Evolutionary conservation across 371 early-diverging fungal species (phyloP), one percentile per base, ranked within the genome.

Genomic region (Mucor racemosus): DNA sequence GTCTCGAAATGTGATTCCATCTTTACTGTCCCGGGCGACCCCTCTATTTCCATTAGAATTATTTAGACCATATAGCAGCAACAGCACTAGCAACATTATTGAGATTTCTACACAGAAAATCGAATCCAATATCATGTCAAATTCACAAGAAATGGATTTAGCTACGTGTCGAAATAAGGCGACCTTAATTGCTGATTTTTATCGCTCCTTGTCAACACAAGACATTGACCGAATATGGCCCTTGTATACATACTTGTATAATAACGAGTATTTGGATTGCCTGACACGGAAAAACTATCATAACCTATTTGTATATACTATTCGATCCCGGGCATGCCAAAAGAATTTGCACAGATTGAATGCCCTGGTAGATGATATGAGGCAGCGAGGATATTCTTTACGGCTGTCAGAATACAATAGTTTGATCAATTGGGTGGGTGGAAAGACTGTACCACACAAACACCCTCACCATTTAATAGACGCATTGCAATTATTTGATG

Each of bases 211-310:
- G 36, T 68, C 77, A 7, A 79, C 84, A 7, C 77, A 80, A 58
- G 76, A 80, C 57, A 72, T 84, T 36, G 80, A 80, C 33, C 67
- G 53, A 17, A 76, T 84, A n/a, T 84, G 84, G 84, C 81, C 84
- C n/a, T 17, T 76, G 44, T 84, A 84, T 60, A 71, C 62, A 36
- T 65, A 63, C 11, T 53, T 84, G 3, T 78, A 77, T 58, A 68
- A 74, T 26, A 65, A 79, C 44, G 46, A 75, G 4, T 59, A 72
- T 7, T 61, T 73, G 4, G 40, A 58, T 10, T 48, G 67, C 8
- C 54, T 84, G 39, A 72, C 78, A 40, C 63, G 69, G n/a, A 71
- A 71, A 9, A 73, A 72, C 41, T 80, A 71, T 53, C 74, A 74
- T 21, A 65, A 71, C 21, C 33, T 84, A 13, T 76, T 84, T 53